A percentile compares a stretch with the other conserved stretches of the same genome.
phyloP scores from a whole-genome alignment of 257 asterid species.

The Nicotiana noctiflora region DNA sequence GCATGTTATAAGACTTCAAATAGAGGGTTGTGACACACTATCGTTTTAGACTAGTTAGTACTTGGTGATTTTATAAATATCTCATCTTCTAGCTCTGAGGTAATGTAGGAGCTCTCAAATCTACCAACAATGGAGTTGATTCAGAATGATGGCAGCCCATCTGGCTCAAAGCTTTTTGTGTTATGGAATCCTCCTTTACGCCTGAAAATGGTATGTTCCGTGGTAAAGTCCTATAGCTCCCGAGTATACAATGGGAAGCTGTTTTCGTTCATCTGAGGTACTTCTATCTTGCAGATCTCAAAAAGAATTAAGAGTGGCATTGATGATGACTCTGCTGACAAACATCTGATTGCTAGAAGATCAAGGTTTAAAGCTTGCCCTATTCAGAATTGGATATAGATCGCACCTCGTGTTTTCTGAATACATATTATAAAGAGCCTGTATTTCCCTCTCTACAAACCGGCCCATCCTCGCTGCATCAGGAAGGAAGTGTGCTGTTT shows the following conservation, averaged over 20 bases:
- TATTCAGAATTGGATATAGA: neutral
- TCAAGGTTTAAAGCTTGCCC: constrained; percentile 52
- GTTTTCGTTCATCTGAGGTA: constrained; percentile 8
- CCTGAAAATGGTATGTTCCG: constrained; percentile 57
- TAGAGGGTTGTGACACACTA: neutral
- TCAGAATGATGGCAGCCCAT: constrained; percentile 93
- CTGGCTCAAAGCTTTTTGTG: constrained; percentile 69
- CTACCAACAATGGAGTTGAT: constrained; percentile 58
- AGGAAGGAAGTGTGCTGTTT: neutral
- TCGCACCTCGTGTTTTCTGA: neutral
- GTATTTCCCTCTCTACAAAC: neutral
- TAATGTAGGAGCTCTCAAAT: constrained; percentile 65
- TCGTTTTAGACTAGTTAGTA: neutral
- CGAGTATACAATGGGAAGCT: neutral
- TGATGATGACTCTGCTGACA: constrained; percentile 35
- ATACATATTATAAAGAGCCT: neutral
- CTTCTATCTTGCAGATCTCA: constrained; percentile 39
- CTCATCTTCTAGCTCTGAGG: neutral
- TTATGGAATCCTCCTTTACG: constrained; percentile 94
- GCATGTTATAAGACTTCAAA: neutral
- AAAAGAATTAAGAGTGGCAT: constrained; percentile 35
- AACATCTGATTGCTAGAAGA: constrained; percentile 54
- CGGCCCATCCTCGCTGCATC: neutral
- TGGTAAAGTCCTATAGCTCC: constrained; percentile 3
- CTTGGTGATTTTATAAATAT: neutral